Conservation (phyloP, 2,329 filamentous ascomycete genomes). For the Ascochyta fabae region DNA sequence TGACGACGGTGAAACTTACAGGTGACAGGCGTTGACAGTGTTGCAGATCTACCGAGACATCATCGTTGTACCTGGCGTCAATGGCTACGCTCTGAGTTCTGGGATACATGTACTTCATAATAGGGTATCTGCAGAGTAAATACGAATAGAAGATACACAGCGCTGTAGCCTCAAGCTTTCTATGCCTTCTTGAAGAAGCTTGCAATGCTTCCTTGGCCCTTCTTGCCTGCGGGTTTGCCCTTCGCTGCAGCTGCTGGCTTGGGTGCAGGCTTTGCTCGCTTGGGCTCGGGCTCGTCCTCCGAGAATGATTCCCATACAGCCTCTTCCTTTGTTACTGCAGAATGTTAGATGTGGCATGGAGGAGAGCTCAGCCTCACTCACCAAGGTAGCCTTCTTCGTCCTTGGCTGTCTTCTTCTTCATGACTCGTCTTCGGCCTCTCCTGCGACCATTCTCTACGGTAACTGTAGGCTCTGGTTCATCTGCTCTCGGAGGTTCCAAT, state of each 20-base stretch:
- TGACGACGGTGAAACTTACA: neutral
- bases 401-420: conserved; percentile 85
- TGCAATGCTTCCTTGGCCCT: conserved; percentile 82
- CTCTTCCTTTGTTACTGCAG: conserved; percentile 83
- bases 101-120: neutral
- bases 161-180: neutral
- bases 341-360: conserved; percentile 17
- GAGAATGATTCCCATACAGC: conserved; percentile 90
- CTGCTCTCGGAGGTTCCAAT: conserved; percentile 24
- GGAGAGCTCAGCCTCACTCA: conserved; percentile 53
- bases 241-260: conserved; percentile 57
- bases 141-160: neutral
- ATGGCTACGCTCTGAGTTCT: neutral
- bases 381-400: conserved; percentile 91
- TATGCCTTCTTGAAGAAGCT: conserved; percentile 86
- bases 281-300: conserved; percentile 75
- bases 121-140: neutral
- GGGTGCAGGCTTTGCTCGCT: conserved; percentile 59
- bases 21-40: neutral
- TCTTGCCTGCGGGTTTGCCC: conserved; percentile 54
- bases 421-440: conserved; percentile 78
- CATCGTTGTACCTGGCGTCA: neutral
- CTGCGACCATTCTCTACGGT: conserved; percentile 69
- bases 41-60: neutral
- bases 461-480: conserved; percentile 47